Evolutionary conservation across 352 stramenopile species (phyloP).

Genomic region (Globisporangium rhizosaccharum): DNA sequence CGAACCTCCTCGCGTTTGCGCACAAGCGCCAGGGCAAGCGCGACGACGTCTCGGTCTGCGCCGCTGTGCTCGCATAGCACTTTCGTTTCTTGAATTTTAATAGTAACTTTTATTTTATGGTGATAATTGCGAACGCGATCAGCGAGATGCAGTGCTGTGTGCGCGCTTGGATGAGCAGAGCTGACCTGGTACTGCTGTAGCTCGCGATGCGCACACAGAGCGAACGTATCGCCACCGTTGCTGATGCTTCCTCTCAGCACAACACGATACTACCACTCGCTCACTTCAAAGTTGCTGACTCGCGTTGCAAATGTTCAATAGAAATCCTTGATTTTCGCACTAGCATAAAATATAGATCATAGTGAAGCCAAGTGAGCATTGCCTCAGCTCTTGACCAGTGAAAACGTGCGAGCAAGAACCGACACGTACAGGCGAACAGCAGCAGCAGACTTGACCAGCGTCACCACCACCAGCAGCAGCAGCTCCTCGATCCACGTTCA

Average conservation of each 20-base stretch:
- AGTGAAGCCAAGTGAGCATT: background rate
- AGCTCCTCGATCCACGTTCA: background rate
- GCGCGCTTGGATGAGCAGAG: no score
- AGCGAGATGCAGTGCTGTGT: no score
- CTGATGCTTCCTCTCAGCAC: no score
- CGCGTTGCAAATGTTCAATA: background rate
- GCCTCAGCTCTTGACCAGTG: conserved; percentile 13
- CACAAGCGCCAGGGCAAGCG: conserved; percentile 87
- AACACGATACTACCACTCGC: no score
- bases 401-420: conserved; percentile 8
- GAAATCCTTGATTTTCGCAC: background rate
- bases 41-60: conserved; percentile 84
- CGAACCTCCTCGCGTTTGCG: conserved; percentile 83
- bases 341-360: background rate
- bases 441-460: no score
- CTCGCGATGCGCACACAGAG: no score
- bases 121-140: background rate
- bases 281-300: background rate
- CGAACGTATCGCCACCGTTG: no score
- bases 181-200: no score
- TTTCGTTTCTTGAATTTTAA: conserved; percentile 5
- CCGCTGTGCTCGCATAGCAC: conserved; percentile 67
- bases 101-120: conserved; percentile 5
- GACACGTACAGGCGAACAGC: conserved; percentile 3
- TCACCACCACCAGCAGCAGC: background rate